Percentiles rank a stretch among this genome's conserved stretches.
Conservation (phyloP, 441 rosid genomes). For the Omphalea diandra region DNA sequence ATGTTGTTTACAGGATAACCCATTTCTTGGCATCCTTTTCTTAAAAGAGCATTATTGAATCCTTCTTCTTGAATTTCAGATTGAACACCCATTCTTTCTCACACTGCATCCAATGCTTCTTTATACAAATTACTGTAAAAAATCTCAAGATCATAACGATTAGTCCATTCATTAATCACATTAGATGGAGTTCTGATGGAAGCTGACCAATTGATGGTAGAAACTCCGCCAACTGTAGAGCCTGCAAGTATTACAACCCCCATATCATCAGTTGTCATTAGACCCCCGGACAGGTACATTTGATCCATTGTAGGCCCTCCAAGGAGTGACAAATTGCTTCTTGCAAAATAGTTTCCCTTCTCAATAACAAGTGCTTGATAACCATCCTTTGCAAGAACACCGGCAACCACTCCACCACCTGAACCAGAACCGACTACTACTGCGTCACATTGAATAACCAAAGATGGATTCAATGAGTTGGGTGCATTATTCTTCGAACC, state of each 20-base stretch:
- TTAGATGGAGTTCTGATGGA: constrained; percentile 66
- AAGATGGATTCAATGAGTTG: constrained; percentile 29
- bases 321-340: constrained; percentile 62
- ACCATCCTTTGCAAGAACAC: constrained; percentile 71
- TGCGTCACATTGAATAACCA: constrained; percentile 62
- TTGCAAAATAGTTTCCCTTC: constrained; percentile 65
- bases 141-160: constrained; percentile 41
- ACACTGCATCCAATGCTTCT: constrained; percentile 69
- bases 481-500: constrained; percentile 8
- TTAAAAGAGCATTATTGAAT: constrained; percentile 58
- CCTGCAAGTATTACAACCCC: constrained; percentile 62
- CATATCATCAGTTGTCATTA: constrained; percentile 59
- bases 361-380: constrained; percentile 73
- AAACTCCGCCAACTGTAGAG: constrained; percentile 85
- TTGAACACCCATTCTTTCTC: constrained; percentile 75
- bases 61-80: constrained; percentile 58
- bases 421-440: constrained; percentile 85
- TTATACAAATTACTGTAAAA: constrained; percentile 54
- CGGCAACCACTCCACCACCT: constrained; percentile 79
- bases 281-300: constrained; percentile 65
- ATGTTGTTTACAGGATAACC: constrained; percentile 54
- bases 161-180: constrained; percentile 68
- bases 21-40: constrained; percentile 71
- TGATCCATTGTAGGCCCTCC: constrained; percentile 77
- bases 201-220: constrained; percentile 83